Percentiles rank a stretch among this genome's conserved stretches.
Conservation (phyloP, 139 green algal species). For the Tetraselmis chui region DNA sequence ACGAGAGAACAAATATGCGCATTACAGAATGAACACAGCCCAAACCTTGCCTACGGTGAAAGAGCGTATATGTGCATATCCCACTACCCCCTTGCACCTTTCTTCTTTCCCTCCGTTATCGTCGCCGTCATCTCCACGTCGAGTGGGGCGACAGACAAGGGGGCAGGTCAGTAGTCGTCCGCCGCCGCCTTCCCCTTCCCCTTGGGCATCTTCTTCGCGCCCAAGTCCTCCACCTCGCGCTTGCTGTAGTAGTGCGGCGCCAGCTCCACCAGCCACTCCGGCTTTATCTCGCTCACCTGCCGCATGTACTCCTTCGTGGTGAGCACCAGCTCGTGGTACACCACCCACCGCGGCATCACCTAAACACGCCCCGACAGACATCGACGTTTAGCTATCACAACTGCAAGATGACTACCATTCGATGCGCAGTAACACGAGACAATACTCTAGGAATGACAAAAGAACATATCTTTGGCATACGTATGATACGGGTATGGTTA, state of each 20-base stretch:
- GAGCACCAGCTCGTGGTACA: conserved; percentile 95
- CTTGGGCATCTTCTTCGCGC: conserved; percentile 79
- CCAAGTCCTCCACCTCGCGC: conserved; percentile 34
- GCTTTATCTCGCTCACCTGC: conserved; percentile 87
- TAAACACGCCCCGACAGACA: not conserved
- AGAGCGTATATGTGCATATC: no score
- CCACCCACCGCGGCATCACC: conserved; percentile 41
- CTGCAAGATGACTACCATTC: not conserved
- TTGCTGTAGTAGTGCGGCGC: conserved; percentile 91
- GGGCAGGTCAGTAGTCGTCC: not conserved
- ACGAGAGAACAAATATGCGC: no score
- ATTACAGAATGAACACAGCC: no score
- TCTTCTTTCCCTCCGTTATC: no score
- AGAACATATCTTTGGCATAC: not conserved
- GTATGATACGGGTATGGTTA: no score
- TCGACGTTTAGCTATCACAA: not conserved
- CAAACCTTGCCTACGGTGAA: no score
- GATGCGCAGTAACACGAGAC: not conserved
- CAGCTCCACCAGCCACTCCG: conserved; percentile 93
- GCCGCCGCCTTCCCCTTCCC: conserved; percentile 41
- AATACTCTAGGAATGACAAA: not conserved
- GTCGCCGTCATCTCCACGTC: no score
- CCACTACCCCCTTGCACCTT: no score
- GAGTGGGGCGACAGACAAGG: no score
- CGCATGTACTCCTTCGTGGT: conserved; percentile 99